Evolutionary conservation across 495 filamentous ascomycete genomes (phyloP).

Genomic region (Tuber brumale): DNA sequence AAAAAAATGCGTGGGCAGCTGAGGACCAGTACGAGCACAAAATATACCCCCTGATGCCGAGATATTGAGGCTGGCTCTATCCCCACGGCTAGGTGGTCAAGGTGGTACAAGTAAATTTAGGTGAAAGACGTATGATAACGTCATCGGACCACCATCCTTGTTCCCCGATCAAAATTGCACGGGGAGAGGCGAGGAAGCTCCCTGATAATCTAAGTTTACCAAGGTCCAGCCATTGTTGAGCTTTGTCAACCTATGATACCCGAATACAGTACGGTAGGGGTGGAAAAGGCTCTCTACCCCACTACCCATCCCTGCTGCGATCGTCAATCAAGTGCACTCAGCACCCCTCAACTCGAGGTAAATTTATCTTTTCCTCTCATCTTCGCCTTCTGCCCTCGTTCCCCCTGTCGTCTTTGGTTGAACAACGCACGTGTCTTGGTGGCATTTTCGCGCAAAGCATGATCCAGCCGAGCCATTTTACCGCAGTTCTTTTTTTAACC

Average conservation of each 20-base stretch:
- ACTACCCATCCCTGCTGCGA: background rate
- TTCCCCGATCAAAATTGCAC: background rate
- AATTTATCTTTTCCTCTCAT: background rate
- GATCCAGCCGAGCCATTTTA: background rate
- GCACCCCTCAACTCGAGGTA: background rate
- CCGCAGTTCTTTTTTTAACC: background rate
- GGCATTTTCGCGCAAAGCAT: background rate
- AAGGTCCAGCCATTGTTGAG: background rate
- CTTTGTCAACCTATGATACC: background rate
- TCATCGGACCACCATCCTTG: background rate
- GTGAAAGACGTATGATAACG: background rate
- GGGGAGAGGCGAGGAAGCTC: background rate
- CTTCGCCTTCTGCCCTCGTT: background rate
- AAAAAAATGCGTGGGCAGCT: too few species aligned
- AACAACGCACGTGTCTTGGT: constrained; percentile 4
- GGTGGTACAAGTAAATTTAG: background rate
- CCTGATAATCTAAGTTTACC: background rate
- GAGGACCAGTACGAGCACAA: background rate
- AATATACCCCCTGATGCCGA: background rate
- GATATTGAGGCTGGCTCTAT: background rate
- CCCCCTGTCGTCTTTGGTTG: background rate
- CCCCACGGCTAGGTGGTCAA: background rate
- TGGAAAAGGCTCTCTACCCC: background rate
- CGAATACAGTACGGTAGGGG: background rate
- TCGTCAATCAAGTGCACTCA: background rate